Base-by-base conservation (phyloP, 2,329 filamentous ascomycete species). In the Chrysoporthe cubensis region DNA sequence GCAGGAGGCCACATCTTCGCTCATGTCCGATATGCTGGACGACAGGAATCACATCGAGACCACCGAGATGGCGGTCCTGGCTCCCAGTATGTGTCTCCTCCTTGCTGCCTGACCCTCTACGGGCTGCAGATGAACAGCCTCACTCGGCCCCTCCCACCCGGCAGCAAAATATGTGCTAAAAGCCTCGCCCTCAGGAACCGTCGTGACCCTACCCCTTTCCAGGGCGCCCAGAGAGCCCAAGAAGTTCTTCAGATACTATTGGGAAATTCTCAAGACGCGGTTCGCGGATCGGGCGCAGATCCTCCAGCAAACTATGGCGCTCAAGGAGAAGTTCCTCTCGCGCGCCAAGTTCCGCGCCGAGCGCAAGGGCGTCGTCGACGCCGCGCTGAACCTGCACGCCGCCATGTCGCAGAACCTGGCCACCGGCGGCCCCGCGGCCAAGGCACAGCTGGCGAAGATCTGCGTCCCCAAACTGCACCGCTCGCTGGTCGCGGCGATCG, bases 401-500 rank as follows among this genome's bases (percentile, higher is more conserved):
- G 79, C 85, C 71, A 86, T 92, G 82, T 87, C 88, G 72, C 82
- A 83, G 67, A 86, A 86, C 4, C 84, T 91, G 62, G 90, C 90
- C 7, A 77, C 78, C 2, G 88, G 87, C 68, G 65, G 65, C 9
- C 26, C 57, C 18, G 60, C 18, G 5, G 86, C 91, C 78, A 78
- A 80, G 71, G 71, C 74, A 2, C 78, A 82, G 5, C 78, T 91
- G 37, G 77, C 81, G 58, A 76, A 77, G 40, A 77, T 90, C 59
- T 91, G 89, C 79, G 78, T 83, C 32, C 77, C 80, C 43, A 81
- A 83, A 34, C 81, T 91, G 57, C 80, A 80, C 71, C 75, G 80
- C 57, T 81, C 81, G 62, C 83, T 92, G 70, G 74, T 77, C n/a
- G 76, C 79, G 9, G 82, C 85, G 66, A 82, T 92, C 71, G 83